Evolutionary conservation across 1,284 basidiomycete genomes (phyloP).

Genomic region (Trichosporon asahii): DNA sequence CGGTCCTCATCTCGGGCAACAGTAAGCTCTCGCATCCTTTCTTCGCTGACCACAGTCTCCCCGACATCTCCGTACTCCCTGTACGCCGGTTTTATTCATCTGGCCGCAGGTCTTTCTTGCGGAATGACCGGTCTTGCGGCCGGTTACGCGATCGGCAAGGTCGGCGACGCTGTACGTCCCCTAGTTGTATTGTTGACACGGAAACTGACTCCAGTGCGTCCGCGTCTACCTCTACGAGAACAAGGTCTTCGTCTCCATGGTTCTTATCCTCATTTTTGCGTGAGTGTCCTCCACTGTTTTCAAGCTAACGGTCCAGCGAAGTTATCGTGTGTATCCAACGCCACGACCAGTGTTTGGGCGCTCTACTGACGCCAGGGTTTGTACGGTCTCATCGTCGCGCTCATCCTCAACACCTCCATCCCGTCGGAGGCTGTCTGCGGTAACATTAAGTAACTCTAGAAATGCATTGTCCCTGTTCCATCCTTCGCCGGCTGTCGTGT

Average conservation of each 20-base stretch:
- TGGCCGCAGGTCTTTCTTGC: slow-evolving; percentile 76
- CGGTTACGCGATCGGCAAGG: slow-evolving; percentile 94
- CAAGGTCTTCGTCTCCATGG: slow-evolving; percentile 72
- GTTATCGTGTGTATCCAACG: slow-evolving; percentile 34
- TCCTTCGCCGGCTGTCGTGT: not conserved
- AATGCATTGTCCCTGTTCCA: slow-evolving; percentile 9
- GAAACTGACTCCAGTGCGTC: slow-evolving; percentile 49
- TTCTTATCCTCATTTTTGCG: slow-evolving; percentile 56
- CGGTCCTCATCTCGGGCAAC: slow-evolving; percentile 64
- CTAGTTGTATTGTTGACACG: not conserved
- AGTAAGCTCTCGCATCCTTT: slow-evolving; percentile 53
- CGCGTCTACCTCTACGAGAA: slow-evolving; percentile 58
- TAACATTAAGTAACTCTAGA: slow-evolving; percentile 5
- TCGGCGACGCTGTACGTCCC: slow-evolving; percentile 79
- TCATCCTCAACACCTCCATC: slow-evolving; percentile 56
- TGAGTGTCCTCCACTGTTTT: slow-evolving; percentile 21
- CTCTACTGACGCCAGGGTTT: slow-evolving; percentile 45
- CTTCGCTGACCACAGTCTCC: slow-evolving; percentile 57
- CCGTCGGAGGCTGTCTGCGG: slow-evolving; percentile 25
- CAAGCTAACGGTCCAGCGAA: slow-evolving; percentile 27
- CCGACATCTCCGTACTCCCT: slow-evolving; percentile 56
- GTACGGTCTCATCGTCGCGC: slow-evolving; percentile 58
- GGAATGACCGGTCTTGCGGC: slow-evolving; percentile 75
- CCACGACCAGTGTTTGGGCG: too few species aligned
- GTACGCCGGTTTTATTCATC: slow-evolving; percentile 86